Evolutionary conservation across 2,329 filamentous ascomycete species (phyloP).

Genomic region (Fusarium pseudocircinatum): DNA sequence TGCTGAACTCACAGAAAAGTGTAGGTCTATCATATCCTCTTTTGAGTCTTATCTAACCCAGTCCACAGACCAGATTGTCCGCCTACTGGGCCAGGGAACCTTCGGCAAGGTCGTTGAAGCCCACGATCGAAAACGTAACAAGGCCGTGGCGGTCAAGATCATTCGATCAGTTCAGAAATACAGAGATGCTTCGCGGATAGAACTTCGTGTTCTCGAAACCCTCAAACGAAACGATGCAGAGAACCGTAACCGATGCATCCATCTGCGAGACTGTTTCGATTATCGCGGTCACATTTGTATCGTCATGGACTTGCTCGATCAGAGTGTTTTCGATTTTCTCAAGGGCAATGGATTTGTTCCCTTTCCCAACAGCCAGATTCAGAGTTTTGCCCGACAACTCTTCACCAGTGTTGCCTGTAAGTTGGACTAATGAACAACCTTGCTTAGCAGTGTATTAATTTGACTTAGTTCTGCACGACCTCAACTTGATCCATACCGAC

Average conservation of each 20-base stretch:
- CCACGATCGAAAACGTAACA: conserved; percentile 79
- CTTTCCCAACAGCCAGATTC: conserved; percentile 98
- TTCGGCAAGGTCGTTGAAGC: conserved; percentile 99
- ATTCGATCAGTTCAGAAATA: conserved; percentile 99
- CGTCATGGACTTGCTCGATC: conserved; percentile 80
- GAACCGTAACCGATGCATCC: conserved; percentile 96
- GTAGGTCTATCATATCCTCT: conserved; percentile 63
- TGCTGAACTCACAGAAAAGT: conserved; percentile 86
- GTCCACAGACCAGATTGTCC: conserved; percentile 80
- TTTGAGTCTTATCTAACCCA: conserved; percentile 31
- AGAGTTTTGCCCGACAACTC: conserved; percentile 93
- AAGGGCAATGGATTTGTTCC: conserved; percentile 96
- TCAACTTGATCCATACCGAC: conserved; percentile 95
- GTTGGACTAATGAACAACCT: conserved; percentile 50
- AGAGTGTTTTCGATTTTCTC: conserved; percentile 98
- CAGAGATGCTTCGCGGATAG: conserved; percentile 93
- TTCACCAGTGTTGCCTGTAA: conserved; percentile 98
- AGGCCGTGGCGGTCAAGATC: conserved; percentile 93
- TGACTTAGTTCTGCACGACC: conserved; percentile 83
- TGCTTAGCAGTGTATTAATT: conserved; percentile 21
- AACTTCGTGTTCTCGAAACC: conserved; percentile 90
- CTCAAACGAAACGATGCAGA: conserved; percentile 89
- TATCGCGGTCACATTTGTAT: conserved; percentile 96
- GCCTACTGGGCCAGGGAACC: conserved; percentile 92
- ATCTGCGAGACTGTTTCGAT: conserved; percentile 96